Conservation (phyloP, 208 protist species). For the Angomonas deanei region DNA sequence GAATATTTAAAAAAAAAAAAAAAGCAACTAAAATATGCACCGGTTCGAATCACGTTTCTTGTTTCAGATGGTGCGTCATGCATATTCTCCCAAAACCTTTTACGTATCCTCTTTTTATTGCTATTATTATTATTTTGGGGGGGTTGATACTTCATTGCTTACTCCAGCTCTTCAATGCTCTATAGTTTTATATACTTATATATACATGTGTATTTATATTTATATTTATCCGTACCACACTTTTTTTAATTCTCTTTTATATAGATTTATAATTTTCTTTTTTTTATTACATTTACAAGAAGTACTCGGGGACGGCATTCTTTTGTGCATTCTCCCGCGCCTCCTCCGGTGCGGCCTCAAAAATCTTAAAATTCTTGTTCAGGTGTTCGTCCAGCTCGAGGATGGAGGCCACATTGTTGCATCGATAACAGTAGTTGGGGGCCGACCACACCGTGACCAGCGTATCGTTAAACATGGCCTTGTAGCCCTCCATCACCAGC, state of each 20-base stretch:
- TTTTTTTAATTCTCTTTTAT: neutral
- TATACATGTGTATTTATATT: neutral
- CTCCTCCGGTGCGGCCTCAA: conserved; percentile 96
- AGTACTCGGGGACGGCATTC: conserved; percentile 73
- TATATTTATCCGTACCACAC: neutral
- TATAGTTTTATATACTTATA: neutral
- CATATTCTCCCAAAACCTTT: neutral
- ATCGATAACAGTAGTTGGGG: conserved; percentile 96
- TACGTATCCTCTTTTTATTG: neutral
- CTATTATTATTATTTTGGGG: neutral
- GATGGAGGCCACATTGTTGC: conserved; percentile 98
- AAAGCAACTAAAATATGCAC: conserved; percentile 4
- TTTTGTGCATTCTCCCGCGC: conserved; percentile 67
- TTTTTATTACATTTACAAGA: conserved; percentile 38
- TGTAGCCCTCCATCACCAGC: conserved; percentile 96
- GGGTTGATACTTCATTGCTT: no score
- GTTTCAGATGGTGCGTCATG: no score
- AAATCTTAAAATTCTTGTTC: conserved; percentile 98
- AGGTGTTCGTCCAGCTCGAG: conserved; percentile 97
- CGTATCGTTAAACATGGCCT: conserved; percentile 91
- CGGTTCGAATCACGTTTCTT: no score
- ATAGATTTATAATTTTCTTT: conserved; percentile 6
- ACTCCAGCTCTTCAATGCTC: no score
- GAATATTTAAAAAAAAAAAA: conserved; percentile 13
- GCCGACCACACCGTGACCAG: conserved; percentile 96